These are phyloP conservation scores for Lepiota venenata DNA, from an alignment of 768 basidiomycete genomes.

Conservation along the genomic window DNA sequence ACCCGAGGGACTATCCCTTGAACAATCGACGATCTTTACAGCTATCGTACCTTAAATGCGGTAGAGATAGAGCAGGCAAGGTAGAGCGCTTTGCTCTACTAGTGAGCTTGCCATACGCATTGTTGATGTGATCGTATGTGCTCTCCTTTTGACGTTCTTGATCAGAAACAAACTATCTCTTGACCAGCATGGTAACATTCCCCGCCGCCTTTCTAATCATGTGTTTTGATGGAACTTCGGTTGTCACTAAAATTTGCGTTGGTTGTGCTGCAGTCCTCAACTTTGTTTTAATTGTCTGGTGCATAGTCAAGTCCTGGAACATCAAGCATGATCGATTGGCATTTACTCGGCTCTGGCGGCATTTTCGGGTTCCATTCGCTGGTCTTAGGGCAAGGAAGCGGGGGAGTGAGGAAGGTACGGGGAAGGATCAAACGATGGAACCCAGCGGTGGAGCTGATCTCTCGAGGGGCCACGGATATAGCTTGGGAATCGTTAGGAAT, in stretches of 20 bases:
- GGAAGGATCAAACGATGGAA: too few species aligned
- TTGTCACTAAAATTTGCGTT: not conserved
- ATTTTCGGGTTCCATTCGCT: too few species aligned
- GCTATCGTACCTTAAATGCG: not conserved
- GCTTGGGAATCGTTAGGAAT: too few species aligned
- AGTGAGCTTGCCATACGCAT: constrained; percentile 5
- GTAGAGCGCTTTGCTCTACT: constrained; percentile 5
- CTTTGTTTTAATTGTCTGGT: too few species aligned
- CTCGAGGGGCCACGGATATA: too few species aligned
- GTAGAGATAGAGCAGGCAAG: not conserved
- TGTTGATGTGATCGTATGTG: constrained; percentile 7
- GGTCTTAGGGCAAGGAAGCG: too few species aligned
- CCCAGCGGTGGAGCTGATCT: too few species aligned
- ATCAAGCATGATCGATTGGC: too few species aligned
- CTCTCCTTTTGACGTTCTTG: not conserved
- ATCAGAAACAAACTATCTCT: not conserved
- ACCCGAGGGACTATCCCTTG: not conserved
- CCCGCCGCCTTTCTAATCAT: constrained; percentile 4
- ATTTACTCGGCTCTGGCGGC: too few species aligned
- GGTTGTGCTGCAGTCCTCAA: not conserved
- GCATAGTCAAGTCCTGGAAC: too few species aligned
- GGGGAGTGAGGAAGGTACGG: too few species aligned
- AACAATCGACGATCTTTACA: not conserved
- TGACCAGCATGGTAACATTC: not conserved
- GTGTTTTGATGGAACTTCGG: constrained; percentile 5